phyloP scores from a whole-genome alignment of 768 basidiomycete species.

The Kwoniella europaea region DNA sequence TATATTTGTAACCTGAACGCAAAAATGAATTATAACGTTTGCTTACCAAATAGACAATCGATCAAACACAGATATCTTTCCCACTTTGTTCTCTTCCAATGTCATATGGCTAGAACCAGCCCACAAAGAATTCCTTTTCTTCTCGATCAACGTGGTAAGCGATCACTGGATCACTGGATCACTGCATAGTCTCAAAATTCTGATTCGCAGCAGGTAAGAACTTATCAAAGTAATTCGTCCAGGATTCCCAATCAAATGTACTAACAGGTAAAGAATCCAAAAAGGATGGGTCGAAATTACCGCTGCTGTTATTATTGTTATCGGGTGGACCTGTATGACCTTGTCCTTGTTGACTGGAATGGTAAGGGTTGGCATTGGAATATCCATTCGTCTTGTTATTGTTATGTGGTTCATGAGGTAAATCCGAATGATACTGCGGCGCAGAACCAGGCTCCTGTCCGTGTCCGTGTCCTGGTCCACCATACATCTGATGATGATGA shows the following conservation, averaged over 20 bases:
- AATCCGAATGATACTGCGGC: neutral
- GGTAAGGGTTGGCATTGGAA: neutral
- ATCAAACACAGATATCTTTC: no score
- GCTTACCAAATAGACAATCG: no score
- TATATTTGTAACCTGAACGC: no score
- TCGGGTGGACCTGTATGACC: neutral
- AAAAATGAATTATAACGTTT: no score
- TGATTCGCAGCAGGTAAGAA: constrained; percentile 26
- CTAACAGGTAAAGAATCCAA: constrained; percentile 49
- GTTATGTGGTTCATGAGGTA: neutral
- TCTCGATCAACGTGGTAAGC: no score
- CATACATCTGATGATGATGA: neutral
- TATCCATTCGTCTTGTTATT: no score
- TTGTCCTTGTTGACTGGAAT: neutral
- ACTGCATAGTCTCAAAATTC: constrained; percentile 30
- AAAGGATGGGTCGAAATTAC: constrained; percentile 35
- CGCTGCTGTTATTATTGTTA: neutral
- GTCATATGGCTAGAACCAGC: no score
- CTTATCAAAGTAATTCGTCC: constrained; percentile 27
- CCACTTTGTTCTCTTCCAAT: no score
- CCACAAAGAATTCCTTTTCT: no score
- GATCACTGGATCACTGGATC: neutral
- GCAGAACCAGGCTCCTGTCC: neutral
- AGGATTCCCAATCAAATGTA: constrained; percentile 44
- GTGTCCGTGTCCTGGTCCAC: neutral